Evolutionary conservation across 78 protist genomes (phyloP).

Genomic region (Isochrysis galbana): DNA sequence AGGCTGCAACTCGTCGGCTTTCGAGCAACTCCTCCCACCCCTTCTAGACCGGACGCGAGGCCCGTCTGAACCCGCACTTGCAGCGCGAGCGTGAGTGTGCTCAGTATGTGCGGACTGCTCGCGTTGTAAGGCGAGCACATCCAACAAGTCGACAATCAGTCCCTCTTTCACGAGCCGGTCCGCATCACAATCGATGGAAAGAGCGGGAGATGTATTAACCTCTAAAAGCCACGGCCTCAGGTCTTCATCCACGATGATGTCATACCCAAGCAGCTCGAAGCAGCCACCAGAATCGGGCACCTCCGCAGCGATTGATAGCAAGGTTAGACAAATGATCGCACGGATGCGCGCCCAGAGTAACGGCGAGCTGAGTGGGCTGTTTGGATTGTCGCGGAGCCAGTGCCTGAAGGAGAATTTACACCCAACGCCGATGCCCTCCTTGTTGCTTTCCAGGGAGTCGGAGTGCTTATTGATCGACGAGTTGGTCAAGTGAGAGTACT

Average conservation of each 20-base stretch:
- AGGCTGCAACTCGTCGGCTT: too few species aligned
- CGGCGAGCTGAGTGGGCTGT: not conserved
- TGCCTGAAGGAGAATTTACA: not conserved
- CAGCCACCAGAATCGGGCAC: constrained; percentile 1
- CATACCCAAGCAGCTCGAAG: constrained; percentile 65
- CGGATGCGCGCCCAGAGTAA: not conserved
- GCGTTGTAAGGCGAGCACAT: too few species aligned
- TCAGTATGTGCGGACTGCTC: too few species aligned
- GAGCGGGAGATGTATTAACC: not conserved
- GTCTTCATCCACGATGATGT: constrained; percentile 32
- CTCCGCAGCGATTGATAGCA: not conserved
- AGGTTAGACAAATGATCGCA: not conserved
- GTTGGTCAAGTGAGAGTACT: constrained; percentile 65
- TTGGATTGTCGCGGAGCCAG: not conserved
- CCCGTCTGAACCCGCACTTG: too few species aligned
- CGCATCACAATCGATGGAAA: not conserved
- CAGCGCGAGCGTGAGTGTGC: not conserved
- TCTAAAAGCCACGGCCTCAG: constrained; percentile 60
- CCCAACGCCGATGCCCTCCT: constrained; percentile 1
- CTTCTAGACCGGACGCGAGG: too few species aligned
- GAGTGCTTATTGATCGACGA: constrained; percentile 48
- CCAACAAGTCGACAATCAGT: too few species aligned
- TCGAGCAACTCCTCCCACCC: too few species aligned
- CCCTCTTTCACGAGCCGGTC: too few species aligned
- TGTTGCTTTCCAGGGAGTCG: not conserved